Conservation (phyloP, 345 rosid species). For the Acer yangbiense region DNA sequence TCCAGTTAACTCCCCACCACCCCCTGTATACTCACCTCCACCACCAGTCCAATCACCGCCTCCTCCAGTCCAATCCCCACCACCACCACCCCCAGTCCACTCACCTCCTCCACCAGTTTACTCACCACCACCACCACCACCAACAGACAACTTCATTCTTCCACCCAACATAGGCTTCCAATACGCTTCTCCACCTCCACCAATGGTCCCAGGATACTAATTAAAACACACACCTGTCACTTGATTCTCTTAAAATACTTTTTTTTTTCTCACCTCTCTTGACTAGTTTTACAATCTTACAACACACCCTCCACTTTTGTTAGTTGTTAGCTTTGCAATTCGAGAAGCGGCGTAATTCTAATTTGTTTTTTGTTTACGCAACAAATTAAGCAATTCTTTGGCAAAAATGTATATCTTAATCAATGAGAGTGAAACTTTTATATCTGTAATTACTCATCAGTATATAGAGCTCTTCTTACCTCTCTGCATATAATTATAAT, state of each 20-base stretch:
- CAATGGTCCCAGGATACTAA: constrained; percentile 61
- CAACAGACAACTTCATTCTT: constrained; percentile 22
- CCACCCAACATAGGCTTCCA: constrained; percentile 56
- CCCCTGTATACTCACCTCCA: not conserved
- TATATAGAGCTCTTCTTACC: not conserved
- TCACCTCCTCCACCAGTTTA: constrained; percentile 19
- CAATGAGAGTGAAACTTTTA: not conserved
- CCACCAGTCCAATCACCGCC: constrained; percentile 2
- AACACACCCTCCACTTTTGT: not conserved
- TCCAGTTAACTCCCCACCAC: constrained; percentile 17
- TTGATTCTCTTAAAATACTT: not conserved
- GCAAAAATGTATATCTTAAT: constrained; percentile 4
- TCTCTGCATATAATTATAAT: no score
- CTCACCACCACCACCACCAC: constrained; percentile 33
- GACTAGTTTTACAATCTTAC: constrained; percentile 1
- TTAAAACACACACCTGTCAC: not conserved
- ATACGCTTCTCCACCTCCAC: constrained; percentile 70
- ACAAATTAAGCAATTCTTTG: not conserved
- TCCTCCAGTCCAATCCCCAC: not conserved
- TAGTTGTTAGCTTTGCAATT: constrained; percentile 3
- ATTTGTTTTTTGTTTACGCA: not conserved
- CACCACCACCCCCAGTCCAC: constrained; percentile 13
- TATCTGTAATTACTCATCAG: not conserved
- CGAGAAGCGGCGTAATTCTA: no score
- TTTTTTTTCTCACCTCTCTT: not conserved